Conservation (phyloP, 116 monocot species). For the Trichopus zeylanicus region DNA sequence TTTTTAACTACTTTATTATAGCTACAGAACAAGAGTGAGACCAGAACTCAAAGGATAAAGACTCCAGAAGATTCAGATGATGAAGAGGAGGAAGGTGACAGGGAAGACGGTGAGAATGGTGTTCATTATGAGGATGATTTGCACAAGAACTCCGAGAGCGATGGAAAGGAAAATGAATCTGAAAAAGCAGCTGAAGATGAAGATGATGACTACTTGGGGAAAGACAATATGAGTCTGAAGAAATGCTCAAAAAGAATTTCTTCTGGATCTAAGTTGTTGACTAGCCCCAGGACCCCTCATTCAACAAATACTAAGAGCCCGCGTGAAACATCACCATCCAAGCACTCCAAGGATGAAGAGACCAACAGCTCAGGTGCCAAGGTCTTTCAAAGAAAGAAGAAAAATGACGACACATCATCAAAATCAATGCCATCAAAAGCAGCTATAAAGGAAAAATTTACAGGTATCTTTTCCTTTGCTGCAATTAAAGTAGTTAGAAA, state of each 20-base stretch:
- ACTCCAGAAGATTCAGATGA: conserved; percentile 25
- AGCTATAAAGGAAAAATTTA: conserved; percentile 26
- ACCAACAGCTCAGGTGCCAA: conserved; percentile 23
- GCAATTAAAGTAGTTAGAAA: too few species aligned
- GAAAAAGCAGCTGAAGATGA: conserved; percentile 25
- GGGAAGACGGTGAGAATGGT: conserved; percentile 19
- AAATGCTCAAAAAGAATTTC: conserved; percentile 15
- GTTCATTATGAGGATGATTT: conserved; percentile 28
- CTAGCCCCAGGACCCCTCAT: conserved; percentile 8
- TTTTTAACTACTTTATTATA: not conserved
- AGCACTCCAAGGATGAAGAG: conserved; percentile 17
- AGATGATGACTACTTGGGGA: conserved; percentile 8
- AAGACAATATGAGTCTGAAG: conserved; percentile 9
- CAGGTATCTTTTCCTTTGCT: conserved; percentile 11
- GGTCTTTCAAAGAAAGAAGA: conserved; percentile 54
- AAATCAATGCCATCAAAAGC: conserved; percentile 15
- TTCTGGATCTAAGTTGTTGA: conserved; percentile 13
- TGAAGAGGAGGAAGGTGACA: conserved; percentile 30
- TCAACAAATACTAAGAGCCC: conserved; percentile 14
- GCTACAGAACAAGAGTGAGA: conserved; percentile 19
- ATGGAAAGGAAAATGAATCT: conserved; percentile 27
- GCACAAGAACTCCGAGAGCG: conserved; percentile 27
- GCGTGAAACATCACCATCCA: conserved; percentile 18
- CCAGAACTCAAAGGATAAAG: conserved; percentile 11
- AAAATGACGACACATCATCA: conserved; percentile 12